Percentiles rank a stretch among this genome's conserved stretches.
phyloP scores from a whole-genome alignment of 495 filamentous ascomycete genomes.

The Tuber aestivum region DNA sequence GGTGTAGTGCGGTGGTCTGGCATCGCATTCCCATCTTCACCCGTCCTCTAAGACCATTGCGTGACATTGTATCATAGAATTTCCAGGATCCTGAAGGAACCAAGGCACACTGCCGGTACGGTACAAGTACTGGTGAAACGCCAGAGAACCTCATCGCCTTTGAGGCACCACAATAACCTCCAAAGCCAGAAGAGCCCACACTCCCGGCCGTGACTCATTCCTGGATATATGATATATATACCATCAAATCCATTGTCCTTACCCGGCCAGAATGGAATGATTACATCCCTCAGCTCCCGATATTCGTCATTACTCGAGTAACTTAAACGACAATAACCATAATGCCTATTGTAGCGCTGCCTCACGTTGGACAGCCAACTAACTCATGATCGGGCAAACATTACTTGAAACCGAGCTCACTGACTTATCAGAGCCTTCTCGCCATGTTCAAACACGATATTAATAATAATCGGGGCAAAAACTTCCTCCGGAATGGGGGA shows the following conservation, averaged over 20 bases:
- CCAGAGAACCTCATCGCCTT: too few species aligned
- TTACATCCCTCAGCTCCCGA: not conserved
- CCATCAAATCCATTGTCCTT: not conserved
- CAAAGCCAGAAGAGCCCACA: not conserved
- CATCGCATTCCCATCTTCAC: not conserved
- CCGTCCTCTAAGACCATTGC: not conserved
- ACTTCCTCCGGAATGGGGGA: not conserved
- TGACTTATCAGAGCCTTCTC: not conserved
- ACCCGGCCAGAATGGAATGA: not conserved
- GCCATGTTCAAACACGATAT: not conserved
- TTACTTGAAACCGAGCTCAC: not conserved
- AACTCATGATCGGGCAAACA: not conserved
- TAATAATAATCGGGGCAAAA: not conserved
- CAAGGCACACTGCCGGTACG: not conserved
- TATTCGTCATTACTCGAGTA: not conserved
- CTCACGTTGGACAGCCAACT: not conserved
- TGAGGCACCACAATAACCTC: not conserved
- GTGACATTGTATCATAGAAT: not conserved
- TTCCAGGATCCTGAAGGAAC: not conserved
- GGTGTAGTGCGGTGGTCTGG: not conserved
- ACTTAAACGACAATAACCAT: not conserved
- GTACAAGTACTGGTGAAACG: too few species aligned
- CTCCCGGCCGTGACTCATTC: not conserved
- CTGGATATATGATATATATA: too few species aligned
- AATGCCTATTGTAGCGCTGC: not conserved